These are phyloP conservation scores for Cryptococcus sp. DNA, from an alignment of 1,284 basidiomycete genomes.

Conservation along the genomic window DNA sequence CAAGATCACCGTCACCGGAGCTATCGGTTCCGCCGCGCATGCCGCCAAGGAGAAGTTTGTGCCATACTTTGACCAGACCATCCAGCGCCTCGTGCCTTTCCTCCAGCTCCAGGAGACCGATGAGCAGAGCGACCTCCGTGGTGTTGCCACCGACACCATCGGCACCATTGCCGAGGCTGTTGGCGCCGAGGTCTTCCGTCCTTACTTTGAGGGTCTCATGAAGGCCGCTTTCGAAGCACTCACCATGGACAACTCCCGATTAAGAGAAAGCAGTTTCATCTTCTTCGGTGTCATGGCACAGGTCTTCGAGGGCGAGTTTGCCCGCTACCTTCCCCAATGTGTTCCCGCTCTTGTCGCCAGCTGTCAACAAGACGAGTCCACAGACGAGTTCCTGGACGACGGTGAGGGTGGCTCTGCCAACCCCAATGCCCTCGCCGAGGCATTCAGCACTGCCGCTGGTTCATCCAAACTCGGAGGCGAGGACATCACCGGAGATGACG, in stretches of 20 bases:
- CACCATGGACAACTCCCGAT: conserved; percentile 76
- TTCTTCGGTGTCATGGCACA: conserved; percentile 98
- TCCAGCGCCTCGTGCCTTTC: conserved; percentile 81
- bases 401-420: conserved; percentile 43
- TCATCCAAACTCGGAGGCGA: conserved; percentile 60
- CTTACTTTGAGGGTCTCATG: conserved; percentile 96
- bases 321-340: conserved; percentile 80
- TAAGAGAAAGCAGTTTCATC: conserved; percentile 95
- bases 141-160: conserved; percentile 97
- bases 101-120: conserved; percentile 75
- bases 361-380: conserved; percentile 69
- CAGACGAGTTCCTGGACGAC: conserved; percentile 70
- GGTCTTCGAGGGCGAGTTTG: conserved; percentile 94
- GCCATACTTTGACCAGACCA: conserved; percentile 93
- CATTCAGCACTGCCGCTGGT: conserved; percentile 67
- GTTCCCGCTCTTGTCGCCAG: conserved; percentile 84
- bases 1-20: conserved; percentile 95
- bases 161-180: conserved; percentile 98
- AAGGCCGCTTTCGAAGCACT: conserved; percentile 89
- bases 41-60: conserved; percentile 92
- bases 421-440: conserved; percentile 48
- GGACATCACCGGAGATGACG: conserved; percentile 59
- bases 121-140: conserved; percentile 84
- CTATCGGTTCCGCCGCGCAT: conserved; percentile 96
- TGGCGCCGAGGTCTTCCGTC: conserved; percentile 89